Base-by-base conservation (phyloP, 768 basidiomycete genomes). In the Stropharia rugosoannulata region DNA sequence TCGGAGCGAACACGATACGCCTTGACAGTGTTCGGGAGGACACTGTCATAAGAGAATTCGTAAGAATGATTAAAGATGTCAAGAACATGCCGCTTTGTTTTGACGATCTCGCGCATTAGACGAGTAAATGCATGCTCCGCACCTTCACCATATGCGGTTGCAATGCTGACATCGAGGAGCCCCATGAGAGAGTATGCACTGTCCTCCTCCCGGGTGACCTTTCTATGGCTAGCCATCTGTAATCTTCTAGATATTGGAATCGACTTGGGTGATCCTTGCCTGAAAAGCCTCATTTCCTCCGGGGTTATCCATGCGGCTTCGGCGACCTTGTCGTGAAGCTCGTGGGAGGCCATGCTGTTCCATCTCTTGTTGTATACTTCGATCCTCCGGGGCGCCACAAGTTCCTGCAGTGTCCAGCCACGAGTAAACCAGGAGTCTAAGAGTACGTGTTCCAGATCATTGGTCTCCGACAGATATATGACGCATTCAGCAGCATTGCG, bases 381-480 rank as follows among this genome's bases (percentile, higher is more conserved):
- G 3, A 58, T 9, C 6, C 19, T 16, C 0, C 12, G 16, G 4
- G 57, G 60, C 2, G 57, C 60, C 7, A 61, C 18, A 9, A 61
- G 29, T 32, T 61, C 60, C 38, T 61, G 60, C n/a, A 61, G 41
- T 2, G 59, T 61, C 59, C 59, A 61, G 40, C 59, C 59, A 7
- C 60, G 54, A 5, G 51, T 61, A 36, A 61, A 61, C 60, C 60
- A 61, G 7, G 54, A 45, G 13, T 52, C 48, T 1, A 16, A 9
- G 7, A 25, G 40, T 15, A 61, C 51, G 4, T 58, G 45, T 18
- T 35, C 45, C 16, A 58, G 8, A 38, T 39, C 16, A 3, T 32
- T 38, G 6, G 58, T 59, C 15, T 59, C 38, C 29, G 54, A 41
- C 16, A 55, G 49, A 27, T 56, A 55, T 5, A 51, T 43, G 35